These are phyloP conservation scores for Aspergillus spinulosporus DNA, from an alignment of 2,329 filamentous ascomycete species.

Conservation along the genomic window DNA sequence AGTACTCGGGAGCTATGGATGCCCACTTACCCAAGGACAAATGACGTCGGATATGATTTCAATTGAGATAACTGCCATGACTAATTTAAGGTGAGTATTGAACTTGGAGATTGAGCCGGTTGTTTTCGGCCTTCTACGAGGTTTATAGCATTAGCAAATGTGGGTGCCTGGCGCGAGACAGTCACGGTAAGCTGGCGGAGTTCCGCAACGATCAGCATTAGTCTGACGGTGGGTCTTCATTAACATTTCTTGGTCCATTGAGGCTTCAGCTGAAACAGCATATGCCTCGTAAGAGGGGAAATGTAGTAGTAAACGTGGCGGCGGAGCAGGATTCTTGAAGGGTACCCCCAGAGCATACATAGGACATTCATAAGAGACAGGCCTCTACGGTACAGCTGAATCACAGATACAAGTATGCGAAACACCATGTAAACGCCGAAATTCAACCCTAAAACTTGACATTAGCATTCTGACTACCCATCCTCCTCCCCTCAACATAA, in stretches of 20 bases:
- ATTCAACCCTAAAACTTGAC: not conserved
- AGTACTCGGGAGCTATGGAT: too few relatives aligned
- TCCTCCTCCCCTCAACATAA: not conserved
- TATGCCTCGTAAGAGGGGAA: too few relatives aligned
- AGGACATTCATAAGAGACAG: too few relatives aligned
- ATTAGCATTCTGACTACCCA: slow-evolving; percentile 1
- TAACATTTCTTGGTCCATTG: too few relatives aligned
- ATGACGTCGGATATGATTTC: slow-evolving; percentile 3
- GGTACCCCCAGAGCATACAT: too few relatives aligned
- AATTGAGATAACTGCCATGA: slow-evolving; percentile 1
- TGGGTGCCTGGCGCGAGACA: not conserved
- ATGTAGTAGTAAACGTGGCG: too few relatives aligned
- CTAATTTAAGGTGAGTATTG: too few relatives aligned
- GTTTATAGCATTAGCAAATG: not conserved
- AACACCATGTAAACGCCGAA: not conserved
- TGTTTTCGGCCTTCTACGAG: not conserved
- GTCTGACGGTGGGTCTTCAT: too few relatives aligned
- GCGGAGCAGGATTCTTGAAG: too few relatives aligned
- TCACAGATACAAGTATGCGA: not conserved
- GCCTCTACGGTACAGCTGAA: too few relatives aligned
- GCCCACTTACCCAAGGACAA: slow-evolving; percentile 6
- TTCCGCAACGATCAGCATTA: not conserved
- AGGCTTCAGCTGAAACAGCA: too few relatives aligned
- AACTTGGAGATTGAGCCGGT: not conserved
- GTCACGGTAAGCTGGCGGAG: not conserved